Base-by-base conservation (phyloP, 1,284 basidiomycete species). In the Puccinia hordei region DNA sequence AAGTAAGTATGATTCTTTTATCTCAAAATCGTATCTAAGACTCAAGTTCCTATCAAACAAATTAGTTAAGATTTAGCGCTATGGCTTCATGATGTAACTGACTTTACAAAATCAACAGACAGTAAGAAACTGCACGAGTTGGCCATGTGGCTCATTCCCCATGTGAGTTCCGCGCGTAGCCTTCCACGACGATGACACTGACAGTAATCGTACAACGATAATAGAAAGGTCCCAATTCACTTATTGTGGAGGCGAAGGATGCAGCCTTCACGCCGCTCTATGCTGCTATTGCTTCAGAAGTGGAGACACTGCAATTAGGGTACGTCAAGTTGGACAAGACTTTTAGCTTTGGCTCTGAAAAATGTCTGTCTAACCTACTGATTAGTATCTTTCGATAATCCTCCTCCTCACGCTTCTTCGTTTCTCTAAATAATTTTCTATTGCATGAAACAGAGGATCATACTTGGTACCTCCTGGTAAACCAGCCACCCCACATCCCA, bases 251-350 rank as follows among this genome's bases (percentile, higher is more conserved):
- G 63, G 24, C 41, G 24, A 68, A 49, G 13, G 3, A 68, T 33
- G 66, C 66, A 46, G 66, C 66, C 41, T 68, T 68, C 41, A 68
- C 66, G n/a, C 66, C 66, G n/a, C 66, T 68, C 3, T 68, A 68
- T 30, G 66, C 66, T 44, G 38, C 66, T 27, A 68, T 49, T 35
- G 66, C 66, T 19, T 68, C 46, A 22, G 41, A 68, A 68, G 66
- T 68, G 41, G 66, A 68, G 66, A 27, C n/a, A 49, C 13, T 46
- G 46, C n/a, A 68, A 44, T 30, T 68, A 5, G 66, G 66, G 66
- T 68, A 46, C 12, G 30, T 66, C 66, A 24, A 4, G 3, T 68
- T 27, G 38, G 13, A 49, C 24, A 68, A 22, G 22, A 24, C 3
- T 49, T 68, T 2, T 9, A 27, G 5, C n/a, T 66, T 46, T 35